These are phyloP conservation scores for Candida lessepsii DNA, from an alignment of 805 yeast species.

Conservation along the genomic window DNA sequence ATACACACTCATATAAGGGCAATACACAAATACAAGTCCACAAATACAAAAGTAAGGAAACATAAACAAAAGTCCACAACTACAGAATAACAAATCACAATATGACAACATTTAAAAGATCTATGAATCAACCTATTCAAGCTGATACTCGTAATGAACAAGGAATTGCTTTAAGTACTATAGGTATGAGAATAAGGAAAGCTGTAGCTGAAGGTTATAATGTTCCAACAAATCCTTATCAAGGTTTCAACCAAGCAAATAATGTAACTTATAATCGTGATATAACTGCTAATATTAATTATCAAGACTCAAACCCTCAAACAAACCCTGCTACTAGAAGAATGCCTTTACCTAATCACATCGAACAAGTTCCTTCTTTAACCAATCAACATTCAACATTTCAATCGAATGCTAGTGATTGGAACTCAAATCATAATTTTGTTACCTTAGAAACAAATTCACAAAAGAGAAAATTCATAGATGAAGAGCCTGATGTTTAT, in stretches of 20 bases:
- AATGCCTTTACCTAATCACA: slow-evolving; percentile 41
- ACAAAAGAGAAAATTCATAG: slow-evolving; percentile 8
- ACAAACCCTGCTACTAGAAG: slow-evolving; percentile 19
- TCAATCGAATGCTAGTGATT: slow-evolving; percentile 24
- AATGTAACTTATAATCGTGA: slow-evolving; percentile 4
- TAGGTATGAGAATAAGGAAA: slow-evolving; percentile 74
- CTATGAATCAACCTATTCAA: not conserved
- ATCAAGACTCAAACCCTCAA: slow-evolving; percentile 10
- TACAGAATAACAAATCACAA: not conserved
- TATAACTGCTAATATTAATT: slow-evolving; percentile 1
- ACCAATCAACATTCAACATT: slow-evolving; percentile 43
- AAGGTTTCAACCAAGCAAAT: slow-evolving; percentile 7
- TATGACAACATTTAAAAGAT: slow-evolving; percentile 14
- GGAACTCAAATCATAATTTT: not conserved
- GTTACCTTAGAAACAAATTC: not conserved
- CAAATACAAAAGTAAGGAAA: too few relatives aligned
- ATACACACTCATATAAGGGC: too few relatives aligned
- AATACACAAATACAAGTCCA: not conserved
- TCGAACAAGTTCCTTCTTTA: slow-evolving; percentile 45
- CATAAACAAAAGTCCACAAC: too few relatives aligned
- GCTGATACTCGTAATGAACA: slow-evolving; percentile 6
- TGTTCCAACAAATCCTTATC: slow-evolving; percentile 8
- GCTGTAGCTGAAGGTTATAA: slow-evolving; percentile 62
- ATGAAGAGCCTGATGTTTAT: slow-evolving; percentile 18
- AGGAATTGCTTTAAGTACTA: slow-evolving; percentile 42